Evolutionary conservation across 176 grass and related monocot genomes (phyloP).

Genomic region (Miscanthus lutarioriparius): DNA sequence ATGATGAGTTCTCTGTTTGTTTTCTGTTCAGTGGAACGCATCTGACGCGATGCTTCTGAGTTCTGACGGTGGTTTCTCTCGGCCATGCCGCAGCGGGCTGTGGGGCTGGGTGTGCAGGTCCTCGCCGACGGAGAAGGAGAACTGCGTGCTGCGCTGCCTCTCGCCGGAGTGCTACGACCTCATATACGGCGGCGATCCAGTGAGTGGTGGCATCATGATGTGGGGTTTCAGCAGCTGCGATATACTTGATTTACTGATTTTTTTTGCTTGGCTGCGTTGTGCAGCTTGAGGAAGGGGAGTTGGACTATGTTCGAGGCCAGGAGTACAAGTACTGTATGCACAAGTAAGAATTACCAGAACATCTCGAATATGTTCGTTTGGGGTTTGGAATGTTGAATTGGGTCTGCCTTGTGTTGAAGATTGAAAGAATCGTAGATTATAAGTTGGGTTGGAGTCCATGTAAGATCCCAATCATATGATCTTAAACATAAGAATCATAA

Average conservation of each 20-base stretch:
- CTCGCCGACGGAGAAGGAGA: too few relatives aligned
- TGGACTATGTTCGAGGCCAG: conserved; percentile 74
- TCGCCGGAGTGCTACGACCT: too few relatives aligned
- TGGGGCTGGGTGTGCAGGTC: too few relatives aligned
- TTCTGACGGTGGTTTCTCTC: too few relatives aligned
- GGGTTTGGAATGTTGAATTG: conserved; percentile 6
- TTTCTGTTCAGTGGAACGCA: too few relatives aligned
- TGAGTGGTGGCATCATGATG: conserved; percentile 25
- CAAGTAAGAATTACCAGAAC: conserved; percentile 57
- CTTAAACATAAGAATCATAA: neutral
- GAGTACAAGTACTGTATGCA: conserved; percentile 98
- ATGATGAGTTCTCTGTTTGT: too few relatives aligned
- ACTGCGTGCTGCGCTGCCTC: too few relatives aligned
- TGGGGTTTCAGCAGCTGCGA: neutral
- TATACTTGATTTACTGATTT: conserved; percentile 15
- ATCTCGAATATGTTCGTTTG: neutral
- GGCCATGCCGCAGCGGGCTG: too few relatives aligned
- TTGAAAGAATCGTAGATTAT: neutral
- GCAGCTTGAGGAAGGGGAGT: conserved; percentile 95
- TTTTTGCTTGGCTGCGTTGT: neutral
- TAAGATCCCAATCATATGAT: neutral
- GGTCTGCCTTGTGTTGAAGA: neutral
- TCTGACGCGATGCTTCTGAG: too few relatives aligned
- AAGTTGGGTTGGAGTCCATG: neutral
- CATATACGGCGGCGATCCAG: too few relatives aligned